Conservation (phyloP, 1,284 basidiomycete genomes). For the Sporisorium sorghi region DNA sequence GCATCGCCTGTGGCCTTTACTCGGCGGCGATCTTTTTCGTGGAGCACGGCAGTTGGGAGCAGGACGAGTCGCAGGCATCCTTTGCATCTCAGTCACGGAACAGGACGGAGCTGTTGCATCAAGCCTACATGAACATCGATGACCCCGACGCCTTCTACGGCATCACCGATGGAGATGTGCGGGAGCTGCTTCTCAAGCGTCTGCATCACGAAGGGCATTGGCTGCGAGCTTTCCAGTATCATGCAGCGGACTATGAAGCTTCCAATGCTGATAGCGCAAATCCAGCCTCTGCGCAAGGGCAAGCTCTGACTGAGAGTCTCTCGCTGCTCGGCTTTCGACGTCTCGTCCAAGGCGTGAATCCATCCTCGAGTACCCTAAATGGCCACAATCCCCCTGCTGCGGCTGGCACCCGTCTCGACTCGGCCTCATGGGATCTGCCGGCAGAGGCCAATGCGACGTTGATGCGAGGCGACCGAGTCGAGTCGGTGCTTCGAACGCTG, state of each 20-base stretch:
- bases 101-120: slow-evolving; percentile 76
- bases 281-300: neutral
- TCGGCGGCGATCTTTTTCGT: slow-evolving; percentile 90
- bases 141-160: slow-evolving; percentile 99
- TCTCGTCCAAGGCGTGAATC: slow-evolving; percentile 74
- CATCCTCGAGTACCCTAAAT: slow-evolving; percentile 4
- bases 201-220: slow-evolving; percentile 93
- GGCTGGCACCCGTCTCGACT: slow-evolving; percentile 87
- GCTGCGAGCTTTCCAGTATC: slow-evolving; percentile 87
- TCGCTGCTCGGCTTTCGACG: slow-evolving; percentile 88
- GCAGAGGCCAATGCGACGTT: slow-evolving; percentile 10
- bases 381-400: slow-evolving; percentile 69
- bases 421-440: slow-evolving; percentile 83
- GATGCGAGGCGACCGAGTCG: slow-evolving; percentile 73
- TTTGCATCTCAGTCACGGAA: neutral
- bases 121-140: slow-evolving; percentile 92
- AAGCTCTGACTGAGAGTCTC: slow-evolving; percentile 70
- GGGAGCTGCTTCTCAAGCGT: slow-evolving; percentile 81
- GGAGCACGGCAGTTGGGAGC: slow-evolving; percentile 80
- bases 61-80: slow-evolving; percentile 47
- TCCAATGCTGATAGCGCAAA: slow-evolving; percentile 2
- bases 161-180: slow-evolving; percentile 81
- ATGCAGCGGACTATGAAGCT: slow-evolving; percentile 82
- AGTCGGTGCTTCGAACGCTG: slow-evolving; percentile 77
- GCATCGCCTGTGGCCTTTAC: slow-evolving; percentile 82